Evolutionary conservation across 805 yeast species (phyloP), one percentile per base, ranked within the genome.

Genomic region (Ogataea methanolica): DNA sequence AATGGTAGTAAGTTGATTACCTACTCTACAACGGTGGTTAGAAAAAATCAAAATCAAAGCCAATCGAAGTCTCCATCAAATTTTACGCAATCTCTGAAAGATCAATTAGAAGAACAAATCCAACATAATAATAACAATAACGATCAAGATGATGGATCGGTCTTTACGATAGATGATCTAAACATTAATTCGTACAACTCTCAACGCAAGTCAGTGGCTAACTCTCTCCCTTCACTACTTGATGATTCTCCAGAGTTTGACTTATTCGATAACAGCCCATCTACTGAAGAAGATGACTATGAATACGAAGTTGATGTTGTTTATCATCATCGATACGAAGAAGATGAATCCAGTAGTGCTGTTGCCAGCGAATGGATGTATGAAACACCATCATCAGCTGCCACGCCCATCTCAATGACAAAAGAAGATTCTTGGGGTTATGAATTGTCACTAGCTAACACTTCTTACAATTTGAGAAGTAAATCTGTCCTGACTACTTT

Each of bases 141-240:
- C 7, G 56, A 51, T 3, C 57, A 52, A 12, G 58, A 51, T 23
- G 55, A 49, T 37, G 41, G 26, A 21, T 39, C 41, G 8, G 48
- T 56, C 21, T 58, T 59, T 43, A 49, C 48, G 23, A 44, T 58
- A 11, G 62, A 60, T 38, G 61, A 56, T 33, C 43, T 54, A 8
- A 58, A 54, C 17, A 56, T 56, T 16, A 43, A 49, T 41, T 50
- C 55, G 2, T 59, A 57, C 47, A 43, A 41, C 15, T 26, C 48
- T 36, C 38, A 52, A 42, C 55, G 56, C 29, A 50, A 48, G 39
- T 53, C 59, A 37, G 47, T 45, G 9, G 46, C 53, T 23, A 46
- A 47, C 8, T 58, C 63, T 6, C 37, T 60, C 33, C 62, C 63
- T 14, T 58, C 62, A 15, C 45, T 56, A 6, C 42, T 54, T 15